These are phyloP conservation scores for Quercus wislizeni DNA, from an alignment of 306 rosid species.

Conservation along the genomic window DNA sequence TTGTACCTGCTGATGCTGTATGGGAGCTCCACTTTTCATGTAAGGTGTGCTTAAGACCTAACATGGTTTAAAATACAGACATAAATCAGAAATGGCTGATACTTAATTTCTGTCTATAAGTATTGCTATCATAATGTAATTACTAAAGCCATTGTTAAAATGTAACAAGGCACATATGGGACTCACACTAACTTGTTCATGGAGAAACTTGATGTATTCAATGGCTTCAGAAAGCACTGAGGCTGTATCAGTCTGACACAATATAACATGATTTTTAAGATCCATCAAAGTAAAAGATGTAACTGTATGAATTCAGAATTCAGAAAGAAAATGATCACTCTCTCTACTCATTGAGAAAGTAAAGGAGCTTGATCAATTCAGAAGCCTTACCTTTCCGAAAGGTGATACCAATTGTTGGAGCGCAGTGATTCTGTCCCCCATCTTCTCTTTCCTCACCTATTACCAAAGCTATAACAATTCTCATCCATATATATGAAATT, in stretches of 20 bases:
- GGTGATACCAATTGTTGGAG: conserved; percentile 99
- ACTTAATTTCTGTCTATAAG: background rate
- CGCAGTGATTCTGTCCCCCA: conserved; percentile 99
- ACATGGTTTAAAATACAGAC: conserved; percentile 1
- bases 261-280: conserved; percentile 15
- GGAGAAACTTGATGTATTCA: conserved; percentile 94
- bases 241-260: conserved; percentile 97
- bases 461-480: conserved; percentile 27
- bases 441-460: conserved; percentile 98
- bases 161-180: conserved; percentile 23
- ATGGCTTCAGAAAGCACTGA: conserved; percentile 99
- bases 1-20: conserved; percentile 75
- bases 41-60: conserved; percentile 88
- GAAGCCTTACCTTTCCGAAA: conserved; percentile 88
- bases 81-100: background rate
- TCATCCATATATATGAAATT: conserved; percentile 28
- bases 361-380: conserved; percentile 23
- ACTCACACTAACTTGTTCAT: conserved; percentile 90
- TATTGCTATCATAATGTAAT: background rate
- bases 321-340: conserved; percentile 34
- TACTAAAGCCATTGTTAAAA: background rate
- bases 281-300: conserved; percentile 13
- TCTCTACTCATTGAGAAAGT: conserved; percentile 27
- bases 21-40: conserved; percentile 86
- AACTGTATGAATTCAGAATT: conserved; percentile 29